Evolutionary conservation across 208 protist species (phyloP), one percentile per base, ranked within the genome.

Genomic region (Wallacemonas sp.): DNA sequence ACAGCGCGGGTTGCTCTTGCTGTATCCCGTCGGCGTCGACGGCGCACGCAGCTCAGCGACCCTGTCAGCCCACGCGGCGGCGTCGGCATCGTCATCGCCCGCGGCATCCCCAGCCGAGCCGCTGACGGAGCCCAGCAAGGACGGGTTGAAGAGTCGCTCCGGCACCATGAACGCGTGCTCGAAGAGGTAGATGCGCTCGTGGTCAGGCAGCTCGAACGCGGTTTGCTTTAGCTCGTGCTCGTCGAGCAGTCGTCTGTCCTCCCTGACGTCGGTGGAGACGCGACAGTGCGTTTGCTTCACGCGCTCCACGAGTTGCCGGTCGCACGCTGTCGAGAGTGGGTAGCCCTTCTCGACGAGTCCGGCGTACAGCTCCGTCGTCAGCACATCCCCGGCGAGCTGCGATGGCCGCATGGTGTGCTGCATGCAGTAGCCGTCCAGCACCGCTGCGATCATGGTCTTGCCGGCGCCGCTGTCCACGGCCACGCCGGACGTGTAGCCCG

Each of bases 401-500:
- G 94, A 78, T 4, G 74, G 52, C 9, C 76, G 73, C 33, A 95
- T 71, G 1, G 86, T 78, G 64, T 95, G 77, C 5, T 78, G 65
- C 29, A 97, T 70, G 19, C 64, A 73, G 76, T 98, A 99, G 65
- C 98, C 98, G 49, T 99, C 97, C 67, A 90, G 99, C 8, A 99
- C 97, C 17, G 98, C 98, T 2, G 98, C 95, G 52, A 99, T 89
- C 64, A 99, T 98, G 12, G 99, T 99, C 33, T 99, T 94, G 47
- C 98, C 99, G 57, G 99, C 98, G 46, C 99, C 99, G 63, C 92
- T 98, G 77, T 99, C 98, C 30, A 99, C 74, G 5, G 99, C 98
- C 12, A 99, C 82, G 63, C 99, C 99, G 17, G 97, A 99, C 0
- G 94, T 88, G 12, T 98, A 86, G 46, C 99, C 98, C n/a, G 98